Evolutionary conservation across 371 early-diverging fungal genomes (phyloP), one percentile per base, ranked within the genome.

Genomic region (Syncephalastrum racemosum): DNA sequence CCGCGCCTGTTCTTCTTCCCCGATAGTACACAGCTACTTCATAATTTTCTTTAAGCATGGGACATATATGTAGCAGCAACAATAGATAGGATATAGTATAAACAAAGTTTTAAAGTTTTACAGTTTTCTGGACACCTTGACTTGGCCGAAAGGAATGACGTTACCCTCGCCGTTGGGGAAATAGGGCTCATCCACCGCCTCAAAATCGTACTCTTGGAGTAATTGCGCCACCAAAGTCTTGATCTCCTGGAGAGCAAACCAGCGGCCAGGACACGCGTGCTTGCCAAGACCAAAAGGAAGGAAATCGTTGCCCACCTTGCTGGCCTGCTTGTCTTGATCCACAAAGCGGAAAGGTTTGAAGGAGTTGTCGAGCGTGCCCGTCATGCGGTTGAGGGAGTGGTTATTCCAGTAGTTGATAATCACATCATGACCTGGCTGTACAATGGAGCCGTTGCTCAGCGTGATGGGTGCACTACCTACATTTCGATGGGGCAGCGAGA

Each of bases 261-360:
- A 67, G 14, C 67, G 67, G 41, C 59, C 64, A 12, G 66, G 66
- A 27, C 66, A 66, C 18, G 66, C 66, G 44, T 61, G 66, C 57
- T 62, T 75, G 58, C 86, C 86, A 60, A 80, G 63, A 23, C 86
- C 86, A 61, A 83, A 85, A 6, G 58, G 4, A 2, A 81, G 22
- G 45, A 61, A 77, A 25, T 79, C 77, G 1, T 60, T 53, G 3
- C 68, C 65, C 36, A 79, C 61, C 53, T 77, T 77, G 25, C 71
- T 74, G 0, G 78, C 63, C 3, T 65, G 43, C 52, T 71, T 73
- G n/a, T 68, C 47, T 13, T 63, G 54, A 20, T 65, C 68, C 8
- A 81, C 66, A 40, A 70, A 81, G 20, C 84, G 66, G 62, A 70
- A 78, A 5, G 79, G 77, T 4, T 62, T 47, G 57, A 84, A 84